Evolutionary conservation across 1,284 basidiomycete species (phyloP), one percentile per base, ranked within the genome.

Genomic region (Ustilago xerochloae): DNA sequence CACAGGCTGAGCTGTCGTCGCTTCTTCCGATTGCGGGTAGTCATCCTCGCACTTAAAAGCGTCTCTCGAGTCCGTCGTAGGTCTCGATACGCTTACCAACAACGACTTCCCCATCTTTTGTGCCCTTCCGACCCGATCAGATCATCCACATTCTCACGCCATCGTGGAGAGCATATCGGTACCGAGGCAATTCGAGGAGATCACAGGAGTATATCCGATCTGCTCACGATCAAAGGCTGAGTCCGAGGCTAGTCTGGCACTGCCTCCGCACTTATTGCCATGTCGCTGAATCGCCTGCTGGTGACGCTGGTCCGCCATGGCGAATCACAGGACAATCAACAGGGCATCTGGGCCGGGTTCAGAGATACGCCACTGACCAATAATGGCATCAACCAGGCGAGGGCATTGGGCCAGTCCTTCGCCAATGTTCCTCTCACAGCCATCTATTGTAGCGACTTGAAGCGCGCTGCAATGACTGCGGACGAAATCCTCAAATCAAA

Each of bases 311-410:
- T 80, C 30, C 65, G 78, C 41, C 78, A 80, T 49, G 78, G 75
- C 41, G 67, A 78, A 50, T 54, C 63, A 79, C 66, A 73, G 52
- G 85, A 86, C 73, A 87, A 86, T 59, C 77, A 85, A 45, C 85
- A 83, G 55, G 72, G 85, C 6, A 74, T 85, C 26, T 94, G 93
- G 93, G 92, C 93, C 26, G 93, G 93, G 10, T 93, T 91, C 88
- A 88, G 88, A 64, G 92, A 96, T 84, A 90, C 93, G 2, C 89
- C 91, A 0, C 87, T 95, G 5, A 91, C 92, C 16, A 90, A 90
- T 74, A 92, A 94, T 84, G 93, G 93, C 91, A 80, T 84, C 87
- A 85, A 93, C 91, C 93, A 95, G 91, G 93, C 93, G 3, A 89
- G 88, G 77, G 92, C 92, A 0, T 86, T 93, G 2, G 93, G 90